phyloP scores from a whole-genome alignment of 768 basidiomycete genomes.

The Gymnopilus junonius region DNA sequence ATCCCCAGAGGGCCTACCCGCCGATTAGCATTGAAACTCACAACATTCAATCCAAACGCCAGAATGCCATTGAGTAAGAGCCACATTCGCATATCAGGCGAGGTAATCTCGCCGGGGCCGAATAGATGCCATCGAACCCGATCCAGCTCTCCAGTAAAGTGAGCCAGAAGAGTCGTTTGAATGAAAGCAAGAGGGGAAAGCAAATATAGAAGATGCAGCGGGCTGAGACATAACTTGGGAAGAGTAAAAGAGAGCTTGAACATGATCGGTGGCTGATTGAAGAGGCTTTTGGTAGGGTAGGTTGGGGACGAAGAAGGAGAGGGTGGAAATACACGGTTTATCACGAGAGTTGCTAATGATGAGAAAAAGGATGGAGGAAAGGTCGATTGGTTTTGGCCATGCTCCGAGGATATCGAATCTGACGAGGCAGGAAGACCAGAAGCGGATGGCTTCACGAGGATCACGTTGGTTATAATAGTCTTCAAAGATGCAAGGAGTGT shows the following conservation, averaged over 20 bases:
- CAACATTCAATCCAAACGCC: conserved; percentile 92
- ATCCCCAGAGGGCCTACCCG: conserved; percentile 88
- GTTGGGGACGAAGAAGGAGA: conserved; percentile 11
- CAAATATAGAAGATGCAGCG: conserved; percentile 85
- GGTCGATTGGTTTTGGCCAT: background rate
- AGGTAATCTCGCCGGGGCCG: conserved; percentile 20
- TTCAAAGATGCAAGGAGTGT: conserved; percentile 93
- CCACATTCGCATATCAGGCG: conserved; percentile 45
- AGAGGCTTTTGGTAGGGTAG: conserved; percentile 11
- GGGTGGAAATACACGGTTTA: conserved; percentile 16
- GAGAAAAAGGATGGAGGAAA: conserved; percentile 20
- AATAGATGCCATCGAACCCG: conserved; percentile 43
- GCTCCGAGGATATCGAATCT: background rate
- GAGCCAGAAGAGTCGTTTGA: conserved; percentile 81
- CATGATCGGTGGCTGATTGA: background rate
- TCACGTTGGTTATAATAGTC: conserved; percentile 88
- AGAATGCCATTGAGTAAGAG: conserved; percentile 81
- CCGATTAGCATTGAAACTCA: conserved; percentile 95
- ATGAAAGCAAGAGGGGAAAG: conserved; percentile 93
- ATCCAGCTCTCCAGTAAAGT: conserved; percentile 79
- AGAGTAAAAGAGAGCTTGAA: conserved; percentile 16
- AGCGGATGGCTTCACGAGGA: conserved; percentile 33
- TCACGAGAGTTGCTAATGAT: conserved; percentile 4
- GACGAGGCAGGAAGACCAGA: conserved; percentile 18
- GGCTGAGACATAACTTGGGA: conserved; percentile 43